Conservation (phyloP, 139 green algal genomes). For the Volvox reticuliferus region DNA sequence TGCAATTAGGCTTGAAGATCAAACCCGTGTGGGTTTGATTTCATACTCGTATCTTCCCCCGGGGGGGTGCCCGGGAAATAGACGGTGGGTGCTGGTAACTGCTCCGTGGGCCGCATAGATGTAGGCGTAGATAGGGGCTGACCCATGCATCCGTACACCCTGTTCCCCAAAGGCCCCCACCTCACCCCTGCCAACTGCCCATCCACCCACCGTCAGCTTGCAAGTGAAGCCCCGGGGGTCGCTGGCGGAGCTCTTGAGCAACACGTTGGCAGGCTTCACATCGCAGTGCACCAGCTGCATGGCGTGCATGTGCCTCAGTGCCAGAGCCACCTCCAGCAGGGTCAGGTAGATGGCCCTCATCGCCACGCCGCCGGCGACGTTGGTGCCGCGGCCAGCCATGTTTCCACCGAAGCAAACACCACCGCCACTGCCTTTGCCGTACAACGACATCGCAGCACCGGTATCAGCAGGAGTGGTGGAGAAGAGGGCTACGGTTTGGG, state of each 20-base stretch:
- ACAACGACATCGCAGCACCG: background rate
- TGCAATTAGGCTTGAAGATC: too few relatives aligned
- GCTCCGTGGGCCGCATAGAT: too few relatives aligned
- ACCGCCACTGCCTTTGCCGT: background rate
- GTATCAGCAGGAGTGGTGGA: background rate
- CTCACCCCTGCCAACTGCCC: background rate
- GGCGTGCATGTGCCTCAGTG: conserved; percentile 42
- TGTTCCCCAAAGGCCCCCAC: background rate
- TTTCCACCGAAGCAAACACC: too few relatives aligned
- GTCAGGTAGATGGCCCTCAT: conserved; percentile 37
- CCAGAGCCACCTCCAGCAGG: conserved; percentile 57
- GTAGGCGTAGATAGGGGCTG: too few relatives aligned
- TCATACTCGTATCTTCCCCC: too few relatives aligned
- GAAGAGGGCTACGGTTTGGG: conserved; percentile 4
- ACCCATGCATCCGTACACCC: too few relatives aligned
- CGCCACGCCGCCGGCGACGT: background rate
- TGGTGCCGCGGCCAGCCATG: background rate
- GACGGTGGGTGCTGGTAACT: too few relatives aligned
- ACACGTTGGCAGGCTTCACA: conserved; percentile 76
- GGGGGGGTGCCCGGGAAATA: too few relatives aligned
- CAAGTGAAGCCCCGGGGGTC: conserved; percentile 54
- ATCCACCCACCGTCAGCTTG: conserved; percentile 36
- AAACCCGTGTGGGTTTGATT: too few relatives aligned
- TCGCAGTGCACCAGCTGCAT: conserved; percentile 46
- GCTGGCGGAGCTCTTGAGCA: conserved; percentile 58